These are phyloP conservation scores for Albatrellus ellisii DNA, from an alignment of 768 basidiomycete species.

Conservation along the genomic window DNA sequence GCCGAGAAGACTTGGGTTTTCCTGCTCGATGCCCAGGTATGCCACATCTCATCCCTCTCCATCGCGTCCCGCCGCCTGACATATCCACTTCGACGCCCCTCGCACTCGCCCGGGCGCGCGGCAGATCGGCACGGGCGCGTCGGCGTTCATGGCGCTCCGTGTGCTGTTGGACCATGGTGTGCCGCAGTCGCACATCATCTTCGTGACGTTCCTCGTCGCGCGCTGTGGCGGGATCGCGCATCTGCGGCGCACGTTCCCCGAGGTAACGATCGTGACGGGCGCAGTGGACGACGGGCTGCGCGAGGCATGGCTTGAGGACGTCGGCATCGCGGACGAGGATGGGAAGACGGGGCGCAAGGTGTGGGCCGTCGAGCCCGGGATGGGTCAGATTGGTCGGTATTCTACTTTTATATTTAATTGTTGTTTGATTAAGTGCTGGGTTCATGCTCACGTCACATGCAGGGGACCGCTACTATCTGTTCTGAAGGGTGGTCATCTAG, in stretches of 20 bases:
- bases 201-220: conserved; percentile 82
- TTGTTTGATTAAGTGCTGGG: no score
- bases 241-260: conserved; percentile 73
- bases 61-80: conserved; percentile 1
- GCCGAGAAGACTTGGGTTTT: conserved; percentile 73
- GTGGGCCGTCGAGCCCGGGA: conserved; percentile 79
- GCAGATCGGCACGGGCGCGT: conserved; percentile 87
- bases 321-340: conserved; percentile 19
- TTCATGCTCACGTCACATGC: not conserved
- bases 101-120: no score
- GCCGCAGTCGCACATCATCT: conserved; percentile 71
- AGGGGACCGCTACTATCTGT: conserved; percentile 31
- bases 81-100: not conserved
- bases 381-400: conserved; percentile 72
- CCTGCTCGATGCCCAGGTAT: conserved; percentile 78
- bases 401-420: not conserved
- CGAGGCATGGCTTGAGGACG: conserved; percentile 59
- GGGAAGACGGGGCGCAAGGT: conserved; percentile 40
- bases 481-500: no score
- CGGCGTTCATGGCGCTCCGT: conserved; percentile 91
- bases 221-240: conserved; percentile 68
- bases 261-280: conserved; percentile 73
- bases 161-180: conserved; percentile 90
- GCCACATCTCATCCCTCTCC: not conserved
- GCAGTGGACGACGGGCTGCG: conserved; percentile 68